These are phyloP conservation scores for Linderniella brevidens DNA, from an alignment of 257 asterid genomes.

Conservation along the genomic window DNA sequence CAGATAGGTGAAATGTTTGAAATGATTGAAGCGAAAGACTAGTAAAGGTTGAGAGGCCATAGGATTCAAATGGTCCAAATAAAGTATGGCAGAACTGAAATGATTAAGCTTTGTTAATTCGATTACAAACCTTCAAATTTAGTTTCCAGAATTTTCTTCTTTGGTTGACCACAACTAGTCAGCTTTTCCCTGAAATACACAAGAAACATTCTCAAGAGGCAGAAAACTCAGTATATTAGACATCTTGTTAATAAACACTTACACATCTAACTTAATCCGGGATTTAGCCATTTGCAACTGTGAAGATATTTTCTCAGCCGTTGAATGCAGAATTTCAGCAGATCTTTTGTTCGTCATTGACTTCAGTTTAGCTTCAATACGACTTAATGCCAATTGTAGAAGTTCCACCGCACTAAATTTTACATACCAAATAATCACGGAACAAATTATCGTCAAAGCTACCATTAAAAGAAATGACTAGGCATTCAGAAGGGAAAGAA, in stretches of 20 bases:
- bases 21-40: no score
- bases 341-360: conserved; percentile 40
- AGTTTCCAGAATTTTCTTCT: conserved; percentile 46
- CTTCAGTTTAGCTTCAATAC: conserved; percentile 54
- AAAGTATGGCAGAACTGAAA: no score
- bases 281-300: conserved; percentile 52
- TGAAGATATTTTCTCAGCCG: conserved; percentile 43
- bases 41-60: no score
- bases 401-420: conserved; percentile 46
- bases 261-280: conserved; percentile 61
- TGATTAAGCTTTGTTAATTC: conserved; percentile 13
- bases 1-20: no score
- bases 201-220: conserved; percentile 15
- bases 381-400: conserved; percentile 45
- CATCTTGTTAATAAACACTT: conserved; percentile 13
- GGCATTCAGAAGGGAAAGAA: conserved; percentile 10
- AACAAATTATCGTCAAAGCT: no score
- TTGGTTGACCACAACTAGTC: conserved; percentile 31
- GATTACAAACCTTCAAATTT: conserved; percentile 46
- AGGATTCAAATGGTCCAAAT: no score
- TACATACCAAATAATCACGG: no score
- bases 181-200: conserved; percentile 53
- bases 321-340: conserved; percentile 59
- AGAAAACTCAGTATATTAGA: no score
- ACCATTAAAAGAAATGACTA: conserved; percentile 6